These are phyloP conservation scores for Fusarium coicis DNA, from an alignment of 2,329 filamentous ascomycete genomes.

Conservation along the genomic window DNA sequence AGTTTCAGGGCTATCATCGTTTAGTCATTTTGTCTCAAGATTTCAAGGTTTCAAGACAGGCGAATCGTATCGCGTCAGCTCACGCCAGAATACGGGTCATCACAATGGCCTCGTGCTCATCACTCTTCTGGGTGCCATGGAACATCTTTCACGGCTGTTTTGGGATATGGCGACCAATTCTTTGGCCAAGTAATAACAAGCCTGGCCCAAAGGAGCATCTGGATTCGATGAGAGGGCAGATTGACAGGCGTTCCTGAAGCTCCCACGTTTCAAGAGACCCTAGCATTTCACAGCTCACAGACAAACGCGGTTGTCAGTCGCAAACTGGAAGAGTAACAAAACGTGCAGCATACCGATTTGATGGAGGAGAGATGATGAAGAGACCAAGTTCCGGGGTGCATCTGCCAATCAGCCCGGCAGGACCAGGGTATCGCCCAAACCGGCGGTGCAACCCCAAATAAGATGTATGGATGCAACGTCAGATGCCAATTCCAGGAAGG, in stretches of 20 bases:
- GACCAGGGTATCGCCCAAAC: conserved; percentile 39
- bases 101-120: conserved; percentile 22
- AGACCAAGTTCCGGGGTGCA: conserved; percentile 37
- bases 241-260: conserved; percentile 29
- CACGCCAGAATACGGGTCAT: conserved; percentile 20
- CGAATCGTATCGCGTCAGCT: conserved; percentile 33
- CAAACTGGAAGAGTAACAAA: conserved; percentile 34
- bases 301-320: conserved; percentile 32
- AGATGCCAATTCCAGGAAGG: conserved; percentile 37
- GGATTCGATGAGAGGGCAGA: conserved; percentile 15
- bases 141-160: conserved; percentile 27
- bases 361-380: conserved; percentile 41
- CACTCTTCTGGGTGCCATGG: conserved; percentile 31
- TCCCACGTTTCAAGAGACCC: conserved; percentile 43
- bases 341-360: conserved; percentile 46
- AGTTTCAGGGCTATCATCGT: conserved; percentile 15
- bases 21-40: conserved; percentile 33
- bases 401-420: conserved; percentile 42
- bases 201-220: conserved; percentile 24
- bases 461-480: conserved; percentile 36
- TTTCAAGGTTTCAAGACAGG: conserved; percentile 16
- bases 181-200: conserved; percentile 4
- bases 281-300: conserved; percentile 19
- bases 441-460: conserved; percentile 37
- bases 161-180: conserved; percentile 22